Conservation (phyloP, 2,329 filamentous ascomycete genomes). For the Cercospora zeina region DNA sequence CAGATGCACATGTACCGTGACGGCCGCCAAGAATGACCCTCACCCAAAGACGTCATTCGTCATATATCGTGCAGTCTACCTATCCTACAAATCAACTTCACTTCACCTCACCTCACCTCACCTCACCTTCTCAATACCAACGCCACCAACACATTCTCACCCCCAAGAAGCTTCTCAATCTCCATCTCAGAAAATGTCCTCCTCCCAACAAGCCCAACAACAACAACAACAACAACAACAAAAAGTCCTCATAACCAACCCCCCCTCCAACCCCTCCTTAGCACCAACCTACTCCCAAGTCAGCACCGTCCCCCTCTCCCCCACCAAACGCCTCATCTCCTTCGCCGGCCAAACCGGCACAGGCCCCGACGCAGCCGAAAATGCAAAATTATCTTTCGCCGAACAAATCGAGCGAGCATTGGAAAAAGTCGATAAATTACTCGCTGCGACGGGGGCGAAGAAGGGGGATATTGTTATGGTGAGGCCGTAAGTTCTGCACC, state of each 20-base stretch:
- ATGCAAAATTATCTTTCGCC: slow-evolving; percentile 17
- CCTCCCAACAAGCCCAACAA: neutral
- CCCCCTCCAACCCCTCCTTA: slow-evolving; percentile 18
- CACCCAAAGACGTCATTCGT: slow-evolving; percentile 2
- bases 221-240: neutral
- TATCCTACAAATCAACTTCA: neutral
- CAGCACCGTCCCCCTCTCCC: slow-evolving; percentile 26
- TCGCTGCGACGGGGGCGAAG: slow-evolving; percentile 23
- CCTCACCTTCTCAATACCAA: too few species aligned
- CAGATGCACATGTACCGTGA: slow-evolving; percentile 1
- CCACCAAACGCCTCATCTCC: slow-evolving; percentile 25
- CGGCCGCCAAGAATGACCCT: slow-evolving; percentile 7
- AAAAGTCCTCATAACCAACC: slow-evolving; percentile 25
- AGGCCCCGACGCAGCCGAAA: neutral
- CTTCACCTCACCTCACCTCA: neutral
- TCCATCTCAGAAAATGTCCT: neutral
- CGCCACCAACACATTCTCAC: neutral
- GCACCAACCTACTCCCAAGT: slow-evolving; percentile 26
- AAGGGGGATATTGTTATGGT: slow-evolving; percentile 29
- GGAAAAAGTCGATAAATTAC: slow-evolving; percentile 24
- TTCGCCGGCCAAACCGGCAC: slow-evolving; percentile 30
- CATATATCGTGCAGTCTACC: neutral
- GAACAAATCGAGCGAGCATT: slow-evolving; percentile 25
- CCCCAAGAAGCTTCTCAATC: too few species aligned
- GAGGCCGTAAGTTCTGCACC: slow-evolving; percentile 18